Evolutionary conservation across 345 rosid species (phyloP).

Genomic region (Lepidium africanum): DNA sequence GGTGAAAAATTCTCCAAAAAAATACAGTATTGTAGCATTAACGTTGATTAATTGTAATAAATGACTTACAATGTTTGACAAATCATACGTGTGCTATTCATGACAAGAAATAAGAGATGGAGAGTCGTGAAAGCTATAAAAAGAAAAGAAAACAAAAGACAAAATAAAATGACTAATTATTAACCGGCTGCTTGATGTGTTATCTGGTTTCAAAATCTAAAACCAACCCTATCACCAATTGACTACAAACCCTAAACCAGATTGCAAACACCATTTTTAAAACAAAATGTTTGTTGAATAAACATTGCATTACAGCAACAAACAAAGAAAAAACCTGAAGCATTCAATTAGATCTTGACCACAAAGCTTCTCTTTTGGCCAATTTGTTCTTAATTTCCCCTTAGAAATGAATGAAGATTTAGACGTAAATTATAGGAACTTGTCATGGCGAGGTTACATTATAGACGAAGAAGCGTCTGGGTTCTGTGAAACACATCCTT

Average conservation of each 20-base stretch:
- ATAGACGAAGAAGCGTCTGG: neutral
- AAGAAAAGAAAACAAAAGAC: neutral
- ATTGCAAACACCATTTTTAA: too few species aligned
- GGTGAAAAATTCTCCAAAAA: neutral
- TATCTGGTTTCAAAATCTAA: constrained; percentile 5
- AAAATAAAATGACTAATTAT: neutral
- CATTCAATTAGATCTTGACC: neutral
- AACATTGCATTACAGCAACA: too few species aligned
- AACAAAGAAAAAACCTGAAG: neutral
- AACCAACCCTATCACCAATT: neutral
- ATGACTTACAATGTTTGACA: neutral
- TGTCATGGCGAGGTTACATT: constrained; percentile 15
- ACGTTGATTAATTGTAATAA: neutral
- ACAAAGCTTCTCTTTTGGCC: neutral
- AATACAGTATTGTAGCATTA: neutral
- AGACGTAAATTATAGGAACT: neutral
- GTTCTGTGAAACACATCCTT: constrained; percentile 23
- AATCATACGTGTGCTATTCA: neutral
- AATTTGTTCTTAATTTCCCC: neutral
- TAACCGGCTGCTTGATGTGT: neutral
- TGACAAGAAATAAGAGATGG: constrained; percentile 4
- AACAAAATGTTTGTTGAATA: too few species aligned
- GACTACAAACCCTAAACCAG: neutral
- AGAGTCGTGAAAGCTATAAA: neutral
- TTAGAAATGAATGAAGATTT: neutral